phyloP scores from a whole-genome alignment of 176 grass and related monocot species.

The Tillandsia leiboldiana region DNA sequence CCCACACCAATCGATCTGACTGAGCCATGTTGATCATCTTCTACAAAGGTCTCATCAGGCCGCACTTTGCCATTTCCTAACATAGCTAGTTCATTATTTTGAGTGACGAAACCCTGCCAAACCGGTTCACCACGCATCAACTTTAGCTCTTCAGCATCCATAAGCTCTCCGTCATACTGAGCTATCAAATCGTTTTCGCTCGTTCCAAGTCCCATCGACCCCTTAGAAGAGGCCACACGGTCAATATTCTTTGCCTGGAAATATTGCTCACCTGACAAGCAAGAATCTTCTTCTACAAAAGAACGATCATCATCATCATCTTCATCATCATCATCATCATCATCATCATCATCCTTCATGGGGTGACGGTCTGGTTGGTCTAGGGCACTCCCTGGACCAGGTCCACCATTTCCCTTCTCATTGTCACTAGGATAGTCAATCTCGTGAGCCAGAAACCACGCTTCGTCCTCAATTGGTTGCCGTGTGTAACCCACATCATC shows the following conservation, averaged over 20 bases:
- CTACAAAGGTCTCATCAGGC: conserved; percentile 77
- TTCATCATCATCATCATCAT: neutral
- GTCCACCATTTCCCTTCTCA: conserved; percentile 61
- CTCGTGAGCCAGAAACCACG: conserved; percentile 95
- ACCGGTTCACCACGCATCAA: conserved; percentile 93
- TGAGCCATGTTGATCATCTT: conserved; percentile 96
- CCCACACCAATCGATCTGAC: conserved; percentile 96
- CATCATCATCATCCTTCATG: conserved; percentile 42
- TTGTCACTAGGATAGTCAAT: conserved; percentile 98
- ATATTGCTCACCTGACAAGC: conserved; percentile 79
- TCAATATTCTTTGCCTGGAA: conserved; percentile 50
- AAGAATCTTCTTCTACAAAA: conserved; percentile 89
- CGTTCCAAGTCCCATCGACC: conserved; percentile 34
- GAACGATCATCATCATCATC: conserved; percentile 69
- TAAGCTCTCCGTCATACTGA: conserved; percentile 75
- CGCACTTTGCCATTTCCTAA: conserved; percentile 67
- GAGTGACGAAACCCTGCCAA: conserved; percentile 94
- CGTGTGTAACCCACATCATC: conserved; percentile 93
- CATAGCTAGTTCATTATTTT: conserved; percentile 73
- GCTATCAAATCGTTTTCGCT: conserved; percentile 74
- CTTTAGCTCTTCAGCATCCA: conserved; percentile 88
- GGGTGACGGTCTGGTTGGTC: conserved; percentile 48
- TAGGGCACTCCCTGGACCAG: conserved; percentile 33
- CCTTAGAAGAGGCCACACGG: conserved; percentile 31
- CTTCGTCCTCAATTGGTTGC: conserved; percentile 95